phyloP scores from a whole-genome alignment of 139 green algal species.

The Chlamydomonas schloesseri region DNA sequence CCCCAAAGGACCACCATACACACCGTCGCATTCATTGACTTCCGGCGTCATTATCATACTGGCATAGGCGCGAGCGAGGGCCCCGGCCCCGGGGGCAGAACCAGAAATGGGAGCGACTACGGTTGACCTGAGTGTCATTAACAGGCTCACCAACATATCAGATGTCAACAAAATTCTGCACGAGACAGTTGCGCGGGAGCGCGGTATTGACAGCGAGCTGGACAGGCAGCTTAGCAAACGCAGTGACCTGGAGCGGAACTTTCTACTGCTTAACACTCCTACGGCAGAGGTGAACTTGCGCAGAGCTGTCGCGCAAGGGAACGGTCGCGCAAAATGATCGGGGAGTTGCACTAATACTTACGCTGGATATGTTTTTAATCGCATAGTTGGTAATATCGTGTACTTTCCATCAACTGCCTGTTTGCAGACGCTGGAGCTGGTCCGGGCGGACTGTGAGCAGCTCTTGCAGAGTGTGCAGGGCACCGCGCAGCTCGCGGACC shows the following conservation, averaged over 20 bases:
- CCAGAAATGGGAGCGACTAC: neutral
- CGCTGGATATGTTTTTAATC: no score
- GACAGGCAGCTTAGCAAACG: conserved; percentile 67
- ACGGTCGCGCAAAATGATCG: neutral
- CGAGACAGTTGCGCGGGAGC: conserved; percentile 83
- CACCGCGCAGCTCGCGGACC: conserved; percentile 84
- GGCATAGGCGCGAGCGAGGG: neutral
- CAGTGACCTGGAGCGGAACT: conserved; percentile 65
- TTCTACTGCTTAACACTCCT: conserved; percentile 70
- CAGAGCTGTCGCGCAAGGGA: neutral
- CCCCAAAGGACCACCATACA: no score
- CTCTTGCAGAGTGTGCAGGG: conserved; percentile 72
- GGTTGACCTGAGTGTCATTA: conserved; percentile 42
- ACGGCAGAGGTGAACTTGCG: conserved; percentile 70
- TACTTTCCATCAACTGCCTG: no score
- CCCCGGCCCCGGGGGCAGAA: no score
- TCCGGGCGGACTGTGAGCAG: conserved; percentile 82
- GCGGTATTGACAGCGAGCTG: conserved; percentile 86
- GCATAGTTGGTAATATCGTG: no score
- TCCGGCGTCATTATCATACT: neutral
- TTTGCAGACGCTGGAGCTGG: conserved; percentile 80
- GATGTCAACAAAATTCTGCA: conserved; percentile 85
- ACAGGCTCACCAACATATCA: conserved; percentile 68
- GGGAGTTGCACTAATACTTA: neutral
- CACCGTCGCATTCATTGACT: no score